phyloP scores from a whole-genome alignment of 148 eudicot genomes.

The Chenopodium quinoa region DNA sequence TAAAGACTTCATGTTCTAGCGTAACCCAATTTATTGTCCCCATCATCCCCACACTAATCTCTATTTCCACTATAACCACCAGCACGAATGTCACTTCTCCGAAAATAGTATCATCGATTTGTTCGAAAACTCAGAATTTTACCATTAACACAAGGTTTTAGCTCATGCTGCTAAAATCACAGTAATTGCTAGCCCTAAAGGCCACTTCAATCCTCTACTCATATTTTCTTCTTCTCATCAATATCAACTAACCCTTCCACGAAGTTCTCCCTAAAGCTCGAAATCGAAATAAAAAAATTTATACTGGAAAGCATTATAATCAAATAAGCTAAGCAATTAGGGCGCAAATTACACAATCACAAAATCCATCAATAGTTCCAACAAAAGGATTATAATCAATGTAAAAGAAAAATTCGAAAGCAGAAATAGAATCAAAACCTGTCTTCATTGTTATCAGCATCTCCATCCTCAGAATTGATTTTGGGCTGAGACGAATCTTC shows the following conservation, averaged over 20 bases:
- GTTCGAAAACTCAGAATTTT: not conserved
- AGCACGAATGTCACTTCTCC: not conserved
- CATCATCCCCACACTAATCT: not conserved
- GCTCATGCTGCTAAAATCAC: not conserved
- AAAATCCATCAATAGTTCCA: not conserved
- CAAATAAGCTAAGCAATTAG: not conserved
- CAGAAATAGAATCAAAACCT: conserved; percentile 26
- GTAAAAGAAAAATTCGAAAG: not conserved
- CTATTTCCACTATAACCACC: not conserved
- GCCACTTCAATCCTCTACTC: too few species aligned
- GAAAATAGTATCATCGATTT: not conserved
- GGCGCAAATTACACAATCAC: not conserved
- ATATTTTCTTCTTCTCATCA: too few species aligned
- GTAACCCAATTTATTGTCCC: not conserved
- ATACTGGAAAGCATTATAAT: too few species aligned
- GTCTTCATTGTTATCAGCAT: conserved; percentile 35
- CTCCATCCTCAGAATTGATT: conserved; percentile 18
- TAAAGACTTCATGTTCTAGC: not conserved
- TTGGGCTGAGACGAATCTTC: conserved; percentile 41
- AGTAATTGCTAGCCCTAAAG: not conserved
- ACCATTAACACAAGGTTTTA: not conserved
- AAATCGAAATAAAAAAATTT: not conserved
- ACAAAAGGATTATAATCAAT: not conserved
- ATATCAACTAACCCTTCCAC: too few species aligned
- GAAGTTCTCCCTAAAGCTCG: not conserved